These are phyloP conservation scores for Carex sylvatica DNA, from an alignment of 202 grass and related monocot genomes.

Conservation along the genomic window DNA sequence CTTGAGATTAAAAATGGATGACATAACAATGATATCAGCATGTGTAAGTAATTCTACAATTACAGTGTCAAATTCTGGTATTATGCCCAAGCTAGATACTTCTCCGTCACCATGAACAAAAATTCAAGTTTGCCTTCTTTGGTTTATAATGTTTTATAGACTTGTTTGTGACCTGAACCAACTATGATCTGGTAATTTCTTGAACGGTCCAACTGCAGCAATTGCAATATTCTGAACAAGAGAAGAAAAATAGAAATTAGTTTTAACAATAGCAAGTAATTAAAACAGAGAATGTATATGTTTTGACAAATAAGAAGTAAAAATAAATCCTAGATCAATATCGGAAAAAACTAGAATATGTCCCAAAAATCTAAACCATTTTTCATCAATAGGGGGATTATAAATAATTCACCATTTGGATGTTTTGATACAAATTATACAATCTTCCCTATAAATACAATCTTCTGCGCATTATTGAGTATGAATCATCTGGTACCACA, in stretches of 20 bases:
- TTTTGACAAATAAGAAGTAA: constrained; percentile 15
- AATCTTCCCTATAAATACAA: background rate
- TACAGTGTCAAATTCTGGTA: background rate
- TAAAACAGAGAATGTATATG: background rate
- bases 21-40: background rate
- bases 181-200: constrained; percentile 63
- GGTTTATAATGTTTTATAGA: constrained; percentile 19
- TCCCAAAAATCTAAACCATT: background rate
- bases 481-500: background rate
- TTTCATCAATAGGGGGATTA: background rate
- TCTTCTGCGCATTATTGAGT: background rate
- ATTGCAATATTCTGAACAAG: constrained; percentile 66
- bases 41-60: background rate
- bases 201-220: constrained; percentile 61
- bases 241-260: background rate
- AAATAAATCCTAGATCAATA: background rate
- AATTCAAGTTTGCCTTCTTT: constrained; percentile 22
- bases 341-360: background rate
- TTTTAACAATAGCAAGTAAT: too few species aligned
- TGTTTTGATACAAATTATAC: background rate
- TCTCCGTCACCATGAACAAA: background rate
- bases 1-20: background rate
- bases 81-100: background rate
- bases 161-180: constrained; percentile 74
- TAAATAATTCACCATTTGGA: background rate